phyloP scores from a whole-genome alignment of 495 filamentous ascomycete species.

The Cercophora sp. region DNA sequence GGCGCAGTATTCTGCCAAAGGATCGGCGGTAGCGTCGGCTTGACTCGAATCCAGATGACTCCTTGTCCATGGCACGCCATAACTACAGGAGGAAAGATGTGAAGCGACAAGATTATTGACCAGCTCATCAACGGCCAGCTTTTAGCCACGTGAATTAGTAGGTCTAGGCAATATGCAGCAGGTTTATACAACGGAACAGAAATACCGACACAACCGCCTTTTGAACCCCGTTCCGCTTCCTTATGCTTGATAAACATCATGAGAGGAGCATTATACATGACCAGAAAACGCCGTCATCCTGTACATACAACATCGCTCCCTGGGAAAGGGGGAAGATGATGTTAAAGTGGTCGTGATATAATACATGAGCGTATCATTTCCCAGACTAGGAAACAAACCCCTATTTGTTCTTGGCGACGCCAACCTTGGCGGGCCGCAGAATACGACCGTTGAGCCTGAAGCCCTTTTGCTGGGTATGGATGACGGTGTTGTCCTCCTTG shows the following conservation, averaged over 20 bases:
- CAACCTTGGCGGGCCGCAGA: constrained; percentile 7
- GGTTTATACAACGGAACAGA: constrained; percentile 8
- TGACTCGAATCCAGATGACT: too few species aligned
- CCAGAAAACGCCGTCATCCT: constrained; percentile 11
- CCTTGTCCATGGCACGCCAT: not conserved
- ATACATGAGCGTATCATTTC: too few species aligned
- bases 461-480: constrained; percentile 91
- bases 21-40: too few species aligned
- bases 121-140: not conserved
- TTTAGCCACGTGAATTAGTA: constrained; percentile 1
- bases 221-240: constrained; percentile 7
- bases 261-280: constrained; percentile 52
- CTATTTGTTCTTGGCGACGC: constrained; percentile 14
- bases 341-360: constrained; percentile 9
- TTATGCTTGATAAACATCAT: constrained; percentile 33
- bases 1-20: too few species aligned
- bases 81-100: too few species aligned
- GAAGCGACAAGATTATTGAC: not conserved
- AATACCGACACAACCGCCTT: not conserved
- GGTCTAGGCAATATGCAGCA: constrained; percentile 1
- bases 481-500: constrained; percentile 86
- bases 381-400: not conserved
- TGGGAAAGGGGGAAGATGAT: not conserved
- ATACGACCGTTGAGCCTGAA: constrained; percentile 54
- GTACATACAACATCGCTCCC: constrained; percentile 1